These are phyloP conservation scores for Ramalina intermedia DNA, from an alignment of 495 filamentous ascomycete genomes.

Conservation along the genomic window DNA sequence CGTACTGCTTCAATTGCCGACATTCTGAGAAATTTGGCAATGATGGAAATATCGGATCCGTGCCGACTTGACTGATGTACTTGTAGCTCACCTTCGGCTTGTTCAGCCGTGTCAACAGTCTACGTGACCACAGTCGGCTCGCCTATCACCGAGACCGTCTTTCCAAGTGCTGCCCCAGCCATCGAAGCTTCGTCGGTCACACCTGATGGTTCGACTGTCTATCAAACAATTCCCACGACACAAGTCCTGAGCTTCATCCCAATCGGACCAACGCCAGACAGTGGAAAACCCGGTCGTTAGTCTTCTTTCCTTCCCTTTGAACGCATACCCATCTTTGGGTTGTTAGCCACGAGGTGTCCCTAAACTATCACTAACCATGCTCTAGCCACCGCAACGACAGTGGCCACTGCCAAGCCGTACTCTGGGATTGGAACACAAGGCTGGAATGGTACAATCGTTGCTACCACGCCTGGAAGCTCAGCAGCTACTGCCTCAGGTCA, in stretches of 20 bases:
- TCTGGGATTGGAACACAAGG: slow-evolving; percentile 6
- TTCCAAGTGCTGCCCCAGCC: not conserved
- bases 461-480: not conserved
- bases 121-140: not conserved
- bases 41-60: not conserved
- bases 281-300: slow-evolving; percentile 2
- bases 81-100: not conserved
- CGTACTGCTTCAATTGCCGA: not conserved
- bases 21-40: not conserved
- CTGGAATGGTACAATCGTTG: slow-evolving; percentile 12
- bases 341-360: slow-evolving; percentile 1
- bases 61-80: not conserved
- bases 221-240: not conserved
- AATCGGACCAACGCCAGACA: not conserved
- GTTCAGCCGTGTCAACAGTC: not conserved
- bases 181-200: slow-evolving; percentile 1
- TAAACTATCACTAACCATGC: slow-evolving; percentile 1
- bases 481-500: not conserved
- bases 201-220: slow-evolving; percentile 4
- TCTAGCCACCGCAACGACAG: not conserved
- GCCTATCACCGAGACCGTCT: slow-evolving; percentile 8
- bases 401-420: slow-evolving; percentile 2
- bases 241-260: slow-evolving; percentile 3
- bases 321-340: not conserved
- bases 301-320: slow-evolving; percentile 1